Conservation (phyloP, 2,329 filamentous ascomycete genomes). For the Fusarium pininemorale region DNA sequence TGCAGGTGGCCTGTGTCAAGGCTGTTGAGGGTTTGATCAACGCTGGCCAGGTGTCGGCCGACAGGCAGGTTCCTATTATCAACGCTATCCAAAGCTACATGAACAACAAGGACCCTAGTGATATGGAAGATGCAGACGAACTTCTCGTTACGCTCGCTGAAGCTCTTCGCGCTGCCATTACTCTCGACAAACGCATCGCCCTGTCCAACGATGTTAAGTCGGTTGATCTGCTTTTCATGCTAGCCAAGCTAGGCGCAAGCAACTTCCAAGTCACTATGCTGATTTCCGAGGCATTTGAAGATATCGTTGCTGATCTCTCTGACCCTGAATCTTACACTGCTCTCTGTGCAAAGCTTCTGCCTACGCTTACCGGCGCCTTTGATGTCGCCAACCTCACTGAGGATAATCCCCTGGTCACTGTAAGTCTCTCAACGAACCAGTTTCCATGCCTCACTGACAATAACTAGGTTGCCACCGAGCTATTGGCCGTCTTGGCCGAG, state of each 20-base stretch:
- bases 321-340: constrained; percentile 76
- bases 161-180: constrained; percentile 83
- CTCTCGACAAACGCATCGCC: constrained; percentile 78
- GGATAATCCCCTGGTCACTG: constrained; percentile 83
- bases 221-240: constrained; percentile 83
- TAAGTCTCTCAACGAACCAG: constrained; percentile 48
- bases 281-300: constrained; percentile 90
- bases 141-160: constrained; percentile 90
- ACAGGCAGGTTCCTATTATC: constrained; percentile 69
- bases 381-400: constrained; percentile 87
- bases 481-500: constrained; percentile 82
- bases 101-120: constrained; percentile 79
- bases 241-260: constrained; percentile 86
- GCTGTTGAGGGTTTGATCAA: constrained; percentile 76
- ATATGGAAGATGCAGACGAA: constrained; percentile 89
- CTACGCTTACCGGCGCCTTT: constrained; percentile 87
- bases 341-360: constrained; percentile 86
- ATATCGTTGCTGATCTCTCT: constrained; percentile 76
- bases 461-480: constrained; percentile 77
- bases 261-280: constrained; percentile 93
- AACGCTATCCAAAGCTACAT: constrained; percentile 78
- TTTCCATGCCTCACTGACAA: constrained; percentile 28
- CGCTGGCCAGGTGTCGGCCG: constrained; percentile 59
- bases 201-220: constrained; percentile 77
- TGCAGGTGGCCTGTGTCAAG: constrained; percentile 91